A percentile compares a stretch with the other conserved stretches of the same genome.
Conservation (phyloP, 495 filamentous ascomycete genomes). For the Talaromyces thailandensis region DNA sequence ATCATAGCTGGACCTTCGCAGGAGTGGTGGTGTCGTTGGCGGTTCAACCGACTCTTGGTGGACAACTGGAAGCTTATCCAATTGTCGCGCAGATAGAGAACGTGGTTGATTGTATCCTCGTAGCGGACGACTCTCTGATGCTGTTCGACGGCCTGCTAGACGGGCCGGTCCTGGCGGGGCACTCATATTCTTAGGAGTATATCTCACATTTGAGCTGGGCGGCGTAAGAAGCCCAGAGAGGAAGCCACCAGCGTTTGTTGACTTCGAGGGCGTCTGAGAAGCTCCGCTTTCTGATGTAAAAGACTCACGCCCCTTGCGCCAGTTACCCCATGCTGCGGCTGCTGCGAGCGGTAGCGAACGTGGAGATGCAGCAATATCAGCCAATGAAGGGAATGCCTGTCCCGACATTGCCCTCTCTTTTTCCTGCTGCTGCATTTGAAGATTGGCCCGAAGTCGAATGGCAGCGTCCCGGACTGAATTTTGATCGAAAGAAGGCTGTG, state of each 20-base stretch:
- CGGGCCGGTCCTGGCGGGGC: constrained; percentile 40
- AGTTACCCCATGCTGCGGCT: constrained; percentile 78
- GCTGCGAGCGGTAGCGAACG: constrained; percentile 74
- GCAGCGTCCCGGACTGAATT: constrained; percentile 77
- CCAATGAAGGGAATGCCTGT: constrained; percentile 40
- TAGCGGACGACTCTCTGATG: constrained; percentile 29
- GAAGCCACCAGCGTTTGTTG: constrained; percentile 39
- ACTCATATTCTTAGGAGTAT: constrained; percentile 32
- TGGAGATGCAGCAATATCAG: constrained; percentile 61
- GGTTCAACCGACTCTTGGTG: constrained; percentile 18
- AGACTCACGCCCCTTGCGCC: constrained; percentile 55
- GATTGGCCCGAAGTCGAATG: constrained; percentile 83
- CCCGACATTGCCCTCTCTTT: constrained; percentile 59
- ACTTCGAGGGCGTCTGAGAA: constrained; percentile 53
- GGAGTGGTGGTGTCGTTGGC: constrained; percentile 60
- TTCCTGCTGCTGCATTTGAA: constrained; percentile 96
- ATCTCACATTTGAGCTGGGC: constrained; percentile 58
- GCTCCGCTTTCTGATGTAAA: constrained; percentile 25
- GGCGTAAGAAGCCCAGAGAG: constrained; percentile 78
- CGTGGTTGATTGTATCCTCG: constrained; percentile 23
- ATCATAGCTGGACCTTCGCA: constrained; percentile 61
- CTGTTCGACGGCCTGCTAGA: constrained; percentile 16
- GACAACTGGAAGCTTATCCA: constrained; percentile 21
- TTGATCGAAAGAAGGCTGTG: constrained; percentile 62
- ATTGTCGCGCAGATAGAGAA: constrained; percentile 23